These are phyloP conservation scores for Amauroascus niger DNA, from an alignment of 2,329 filamentous ascomycete genomes.

Conservation along the genomic window DNA sequence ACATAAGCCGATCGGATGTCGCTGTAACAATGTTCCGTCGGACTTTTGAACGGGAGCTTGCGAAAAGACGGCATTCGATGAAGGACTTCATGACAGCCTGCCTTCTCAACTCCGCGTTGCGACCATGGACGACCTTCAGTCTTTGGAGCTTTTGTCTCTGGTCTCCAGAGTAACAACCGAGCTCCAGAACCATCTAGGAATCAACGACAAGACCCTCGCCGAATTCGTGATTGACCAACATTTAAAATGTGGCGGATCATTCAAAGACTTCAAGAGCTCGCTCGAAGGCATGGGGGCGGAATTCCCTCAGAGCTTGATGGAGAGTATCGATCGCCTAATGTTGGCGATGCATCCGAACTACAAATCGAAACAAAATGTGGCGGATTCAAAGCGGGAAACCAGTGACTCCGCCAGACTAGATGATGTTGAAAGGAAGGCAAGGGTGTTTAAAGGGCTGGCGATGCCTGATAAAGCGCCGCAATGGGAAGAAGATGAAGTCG, in stretches of 20 bases:
- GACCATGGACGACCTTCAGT: constrained; percentile 78
- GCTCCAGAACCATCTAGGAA: constrained; percentile 83
- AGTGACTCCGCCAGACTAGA: constrained; percentile 34
- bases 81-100: neutral
- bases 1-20: constrained; percentile 8
- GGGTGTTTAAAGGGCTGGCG: constrained; percentile 81
- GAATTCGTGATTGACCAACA: constrained; percentile 94
- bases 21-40: constrained; percentile 33
- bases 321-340: constrained; percentile 84
- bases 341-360: constrained; percentile 84
- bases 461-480: constrained; percentile 65
- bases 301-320: constrained; percentile 75
- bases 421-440: constrained; percentile 60
- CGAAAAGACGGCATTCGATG: neutral
- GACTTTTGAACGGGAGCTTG: neutral
- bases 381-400: constrained; percentile 34
- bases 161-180: constrained; percentile 92
- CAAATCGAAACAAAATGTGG: constrained; percentile 46
- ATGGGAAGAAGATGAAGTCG: constrained; percentile 44
- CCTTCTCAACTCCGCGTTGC: neutral
- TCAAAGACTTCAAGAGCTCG: constrained; percentile 64
- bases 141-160: constrained; percentile 84
- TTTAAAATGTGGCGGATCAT: constrained; percentile 54
- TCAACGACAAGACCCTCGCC: constrained; percentile 87
- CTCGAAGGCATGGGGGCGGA: constrained; percentile 69